Base-by-base conservation (phyloP, 192 early-diverging fungal species). In the Podila verticillata region DNA sequence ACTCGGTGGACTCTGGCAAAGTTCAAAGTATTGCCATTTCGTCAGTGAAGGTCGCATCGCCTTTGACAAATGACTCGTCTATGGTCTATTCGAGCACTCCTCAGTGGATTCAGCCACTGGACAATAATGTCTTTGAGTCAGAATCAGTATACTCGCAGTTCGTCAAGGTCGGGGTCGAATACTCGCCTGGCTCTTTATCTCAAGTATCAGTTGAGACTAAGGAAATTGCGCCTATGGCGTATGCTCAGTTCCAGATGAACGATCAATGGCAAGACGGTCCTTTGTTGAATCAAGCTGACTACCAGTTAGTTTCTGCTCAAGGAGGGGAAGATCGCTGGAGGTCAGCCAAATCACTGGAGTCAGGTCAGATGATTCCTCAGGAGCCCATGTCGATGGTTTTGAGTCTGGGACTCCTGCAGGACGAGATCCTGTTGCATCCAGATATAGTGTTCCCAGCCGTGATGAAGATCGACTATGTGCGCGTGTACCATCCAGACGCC, bases 331-430 rank as follows among this genome's bases (percentile, higher is more conserved):
- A 54, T 54, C 51, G n/a, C 12, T 54, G 51, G 51, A 81, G 68
- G 80, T 74, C n/a, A 82, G 82, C 54, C 75, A 81, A 85, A 68
- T 81, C 44, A 39, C 86, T 63, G 75, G 80, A 29, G 68, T 70
- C 13, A 74, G 81, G 83, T 58, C 82, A 83, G 30, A 54, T 79
- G 19, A 83, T 89, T 35, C 61, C 88, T 28, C 85, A 89, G 60
- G 88, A 89, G 66, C 88, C 88, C 65, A 89, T 89, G 88, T 89
- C 84, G 57, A 87, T 89, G 31, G 87, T 89, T 39, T 71, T 89
- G 72, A 86, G 87, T 47, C 71, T 89, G 62, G 88, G 85, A 13
- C 81, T 89, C 44, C 75, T 87, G 0, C 77, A 78, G 31, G 86
- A 87, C 44, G 74, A 83, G 30, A 20, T 70, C n/a, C 69, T 82